Conservation (phyloP, 2,329 filamentous ascomycete genomes). For the Exophiala sp. region DNA sequence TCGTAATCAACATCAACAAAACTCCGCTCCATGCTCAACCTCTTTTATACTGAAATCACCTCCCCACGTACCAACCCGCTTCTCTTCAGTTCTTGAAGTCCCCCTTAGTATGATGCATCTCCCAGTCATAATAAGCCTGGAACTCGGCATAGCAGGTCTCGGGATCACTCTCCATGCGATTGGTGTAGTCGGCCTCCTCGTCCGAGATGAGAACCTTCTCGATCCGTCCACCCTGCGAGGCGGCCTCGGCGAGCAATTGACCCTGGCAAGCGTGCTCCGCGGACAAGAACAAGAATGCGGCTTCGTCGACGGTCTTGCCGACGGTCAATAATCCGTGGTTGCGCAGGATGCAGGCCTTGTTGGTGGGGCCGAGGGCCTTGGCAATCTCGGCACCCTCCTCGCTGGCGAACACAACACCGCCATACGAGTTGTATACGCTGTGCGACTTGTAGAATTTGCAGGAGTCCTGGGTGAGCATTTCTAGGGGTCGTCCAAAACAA, state of each 20-base stretch:
- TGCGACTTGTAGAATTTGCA: conserved; percentile 50
- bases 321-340: conserved; percentile 73
- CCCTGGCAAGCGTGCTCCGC: conserved; percentile 67
- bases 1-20: too few relatives aligned
- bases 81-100: conserved; percentile 28
- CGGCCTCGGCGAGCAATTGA: conserved; percentile 66
- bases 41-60: background rate
- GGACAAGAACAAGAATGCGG: conserved; percentile 65
- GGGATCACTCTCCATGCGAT: conserved; percentile 29
- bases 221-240: conserved; percentile 46
- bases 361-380: conserved; percentile 55
- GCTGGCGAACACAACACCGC: conserved; percentile 60
- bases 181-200: conserved; percentile 30
- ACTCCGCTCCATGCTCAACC: too few relatives aligned
- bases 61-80: background rate
- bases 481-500: conserved; percentile 60
- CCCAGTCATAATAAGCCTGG: conserved; percentile 31
- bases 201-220: conserved; percentile 55
- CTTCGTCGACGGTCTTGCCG: conserved; percentile 69
- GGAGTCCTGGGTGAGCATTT: conserved; percentile 59
- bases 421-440: conserved; percentile 62
- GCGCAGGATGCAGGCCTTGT: conserved; percentile 61
- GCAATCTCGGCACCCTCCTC: conserved; percentile 65
- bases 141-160: conserved; percentile 31
- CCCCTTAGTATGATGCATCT: conserved; percentile 28